Evolutionary conservation across 2,329 filamentous ascomycete species (phyloP), one percentile per base, ranked within the genome.

Genomic region (Apiospora marii): DNA sequence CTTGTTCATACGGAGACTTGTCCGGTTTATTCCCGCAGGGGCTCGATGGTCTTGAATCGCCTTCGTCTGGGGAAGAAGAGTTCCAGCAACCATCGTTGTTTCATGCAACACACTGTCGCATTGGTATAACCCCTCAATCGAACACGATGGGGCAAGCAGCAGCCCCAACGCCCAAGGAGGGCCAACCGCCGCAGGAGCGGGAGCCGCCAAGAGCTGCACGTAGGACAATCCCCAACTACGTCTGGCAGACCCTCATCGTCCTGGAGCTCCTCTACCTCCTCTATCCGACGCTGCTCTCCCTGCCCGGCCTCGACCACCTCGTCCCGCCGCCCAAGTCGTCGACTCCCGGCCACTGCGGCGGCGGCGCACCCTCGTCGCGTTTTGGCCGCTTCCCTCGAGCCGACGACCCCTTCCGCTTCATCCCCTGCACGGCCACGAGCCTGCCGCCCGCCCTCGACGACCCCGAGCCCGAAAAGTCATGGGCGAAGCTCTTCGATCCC

Each of bases 361-460:
- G 27, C 79, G 30, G 30, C 19, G 19, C 53, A 22, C 10, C 34
- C 8, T 64, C 51, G 51, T 30, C 77, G 22, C 78, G 78, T 1
- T 84, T 82, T 53, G 83, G 84, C 16, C 76, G 51, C 19, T 87
- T 87, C 70, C 86, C 86, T 0, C 72, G 75, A 22, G 75, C 80
- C 3, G 75, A 81, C n/a, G 86, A 88, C 70, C 81, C 84, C 0
- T 87, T 88, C 72, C 84, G 74, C 8, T 85, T 87, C 75, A 78
- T 87, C 1, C 86, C 86, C 3, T 87, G 86, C 78, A 87, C 85
- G 5, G 78, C 80, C 51, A 68, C 70, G 10, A 85, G 83, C 0
- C n/a, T 82, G 5, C 83, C 82, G 12, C 86, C 86, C 0, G 74
- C 79, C 0, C 80, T 87, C 22, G 81, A 85, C 34, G 85, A 87